A percentile compares a stretch with the other conserved stretches of the same genome.
Evolutionary conservation across 305 asterid species (phyloP).

Genomic region (Fraxinus latifolia): DNA sequence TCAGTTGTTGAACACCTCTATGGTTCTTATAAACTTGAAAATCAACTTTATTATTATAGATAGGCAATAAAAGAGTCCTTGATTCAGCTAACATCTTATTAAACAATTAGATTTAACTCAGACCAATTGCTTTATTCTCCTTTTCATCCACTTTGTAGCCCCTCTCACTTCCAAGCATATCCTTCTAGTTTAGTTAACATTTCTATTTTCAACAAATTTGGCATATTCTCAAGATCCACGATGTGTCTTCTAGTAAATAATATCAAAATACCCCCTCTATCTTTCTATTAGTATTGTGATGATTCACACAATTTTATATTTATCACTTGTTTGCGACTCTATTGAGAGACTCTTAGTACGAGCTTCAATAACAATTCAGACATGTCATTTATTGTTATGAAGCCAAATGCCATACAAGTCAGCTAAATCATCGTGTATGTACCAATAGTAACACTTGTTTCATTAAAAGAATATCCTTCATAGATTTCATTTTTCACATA

Average conservation of each 20-base stretch:
- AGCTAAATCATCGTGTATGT: neutral
- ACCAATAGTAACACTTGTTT: neutral
- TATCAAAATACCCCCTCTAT: neutral
- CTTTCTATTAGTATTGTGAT: neutral
- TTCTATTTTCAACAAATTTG: neutral
- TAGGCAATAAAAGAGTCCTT: neutral
- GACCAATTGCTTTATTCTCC: neutral
- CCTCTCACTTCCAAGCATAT: neutral
- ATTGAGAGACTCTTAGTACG: neutral
- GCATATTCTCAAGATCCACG: neutral
- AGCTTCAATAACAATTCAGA: neutral
- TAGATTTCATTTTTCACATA: conserved; percentile 4
- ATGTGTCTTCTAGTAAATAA: neutral
- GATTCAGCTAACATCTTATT: neutral
- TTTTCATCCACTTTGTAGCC: neutral
- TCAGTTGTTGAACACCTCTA: neutral
- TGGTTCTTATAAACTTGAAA: neutral
- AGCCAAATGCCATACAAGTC: neutral
- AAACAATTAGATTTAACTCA: neutral
- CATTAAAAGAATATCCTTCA: neutral
- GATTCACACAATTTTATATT: neutral
- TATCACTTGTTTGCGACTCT: neutral
- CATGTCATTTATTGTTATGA: neutral
- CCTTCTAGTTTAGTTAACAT: neutral
- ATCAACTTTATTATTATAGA: neutral